phyloP scores from a whole-genome alignment of 805 yeast genomes.

The Kluyveromyces lactis region DNA sequence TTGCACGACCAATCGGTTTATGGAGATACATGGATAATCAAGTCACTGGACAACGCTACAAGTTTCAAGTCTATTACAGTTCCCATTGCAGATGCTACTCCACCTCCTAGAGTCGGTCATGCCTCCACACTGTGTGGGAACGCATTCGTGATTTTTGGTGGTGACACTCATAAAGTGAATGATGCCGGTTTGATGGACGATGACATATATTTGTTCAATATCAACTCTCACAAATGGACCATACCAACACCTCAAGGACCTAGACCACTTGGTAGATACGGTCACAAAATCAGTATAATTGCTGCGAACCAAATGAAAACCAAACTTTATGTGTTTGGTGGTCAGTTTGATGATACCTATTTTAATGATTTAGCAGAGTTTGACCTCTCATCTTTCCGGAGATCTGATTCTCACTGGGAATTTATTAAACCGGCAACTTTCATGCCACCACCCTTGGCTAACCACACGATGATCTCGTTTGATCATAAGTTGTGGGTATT shows the following conservation, averaged over 20 bases:
- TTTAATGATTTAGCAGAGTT: slow-evolving; percentile 81
- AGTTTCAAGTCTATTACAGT: slow-evolving; percentile 39
- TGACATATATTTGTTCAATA: slow-evolving; percentile 78
- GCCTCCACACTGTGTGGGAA: slow-evolving; percentile 87
- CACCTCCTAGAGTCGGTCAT: slow-evolving; percentile 96
- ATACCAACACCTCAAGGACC: slow-evolving; percentile 64
- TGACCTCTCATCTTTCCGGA: slow-evolving; percentile 78
- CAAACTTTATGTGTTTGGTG: slow-evolving; percentile 80
- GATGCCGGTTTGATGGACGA: slow-evolving; percentile 80
- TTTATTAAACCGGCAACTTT: slow-evolving; percentile 46
- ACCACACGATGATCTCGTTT: slow-evolving; percentile 80
- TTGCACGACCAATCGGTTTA: slow-evolving; percentile 84
- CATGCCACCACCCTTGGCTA: slow-evolving; percentile 69
- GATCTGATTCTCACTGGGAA: slow-evolving; percentile 81
- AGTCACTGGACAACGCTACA: slow-evolving; percentile 33
- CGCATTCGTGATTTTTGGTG: slow-evolving; percentile 92
- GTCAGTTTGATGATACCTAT: slow-evolving; percentile 77
- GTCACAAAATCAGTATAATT: slow-evolving; percentile 80
- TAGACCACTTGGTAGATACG: slow-evolving; percentile 88
- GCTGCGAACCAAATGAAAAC: slow-evolving; percentile 50
- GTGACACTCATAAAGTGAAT: slow-evolving; percentile 80
- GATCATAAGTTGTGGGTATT: slow-evolving; percentile 74
- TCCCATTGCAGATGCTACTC: slow-evolving; percentile 69
- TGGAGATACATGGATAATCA: slow-evolving; percentile 91
- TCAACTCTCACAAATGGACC: slow-evolving; percentile 71